phyloP scores from a whole-genome alignment of 75 land plant genomes.

The Azolla pinnata region DNA sequence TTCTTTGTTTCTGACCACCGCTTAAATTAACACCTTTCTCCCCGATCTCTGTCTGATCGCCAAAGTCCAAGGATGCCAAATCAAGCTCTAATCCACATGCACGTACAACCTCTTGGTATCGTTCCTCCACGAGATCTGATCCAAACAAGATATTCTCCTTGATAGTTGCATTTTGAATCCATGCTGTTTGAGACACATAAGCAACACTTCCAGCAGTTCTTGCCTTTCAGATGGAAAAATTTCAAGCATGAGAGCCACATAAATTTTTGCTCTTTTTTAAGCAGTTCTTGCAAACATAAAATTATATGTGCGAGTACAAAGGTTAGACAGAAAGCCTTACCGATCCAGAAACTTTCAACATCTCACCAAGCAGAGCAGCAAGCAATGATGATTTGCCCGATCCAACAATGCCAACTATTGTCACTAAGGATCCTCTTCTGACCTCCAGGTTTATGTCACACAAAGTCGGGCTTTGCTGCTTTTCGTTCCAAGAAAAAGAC shows the following conservation, averaged over 20 bases:
- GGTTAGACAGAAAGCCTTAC: conserved; percentile 4
- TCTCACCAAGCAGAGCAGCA: conserved; percentile 19
- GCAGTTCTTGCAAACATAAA: too few relatives aligned
- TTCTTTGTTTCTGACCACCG: conserved; percentile 58
- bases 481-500: conserved; percentile 23
- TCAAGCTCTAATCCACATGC: conserved; percentile 42
- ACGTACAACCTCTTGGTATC: conserved; percentile 29
- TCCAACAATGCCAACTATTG: conserved; percentile 33
- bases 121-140: conserved; percentile 17
- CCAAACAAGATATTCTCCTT: conserved; percentile 49
- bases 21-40: conserved; percentile 57
- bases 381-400: conserved; percentile 15
- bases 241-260: background rate
- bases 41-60: conserved; percentile 60
- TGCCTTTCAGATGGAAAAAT: conserved; percentile 1
- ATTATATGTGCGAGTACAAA: background rate
- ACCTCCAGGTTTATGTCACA: conserved; percentile 19
- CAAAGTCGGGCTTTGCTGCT: conserved; percentile 13
- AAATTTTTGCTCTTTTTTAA: background rate
- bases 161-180: conserved; percentile 58
- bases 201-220: conserved; percentile 28
- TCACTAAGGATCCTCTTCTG: conserved; percentile 15
- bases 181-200: conserved; percentile 78
- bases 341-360: conserved; percentile 18
- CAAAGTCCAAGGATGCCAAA: conserved; percentile 30